phyloP scores from a whole-genome alignment of 345 rosid genomes.

The Bruguiera gymnorhiza region DNA sequence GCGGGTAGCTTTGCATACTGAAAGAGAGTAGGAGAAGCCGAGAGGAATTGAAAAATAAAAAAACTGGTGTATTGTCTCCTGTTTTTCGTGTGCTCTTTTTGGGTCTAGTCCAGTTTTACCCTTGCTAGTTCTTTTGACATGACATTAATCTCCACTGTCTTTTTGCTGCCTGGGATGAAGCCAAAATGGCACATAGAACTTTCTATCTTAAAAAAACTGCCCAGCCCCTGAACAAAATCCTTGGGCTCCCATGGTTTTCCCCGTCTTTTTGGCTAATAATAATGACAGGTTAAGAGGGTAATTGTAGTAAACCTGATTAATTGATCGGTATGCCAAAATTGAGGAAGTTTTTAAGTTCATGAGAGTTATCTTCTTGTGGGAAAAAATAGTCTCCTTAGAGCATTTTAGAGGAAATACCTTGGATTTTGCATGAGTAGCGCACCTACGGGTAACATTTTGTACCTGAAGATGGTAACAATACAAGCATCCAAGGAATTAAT shows the following conservation, averaged over 20 bases:
- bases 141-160: slow-evolving; percentile 21
- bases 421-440: slow-evolving; percentile 1
- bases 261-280: too few relatives aligned
- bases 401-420: background rate
- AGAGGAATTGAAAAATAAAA: background rate
- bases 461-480: too few relatives aligned
- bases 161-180: slow-evolving; percentile 35
- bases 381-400: background rate
- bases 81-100: background rate
- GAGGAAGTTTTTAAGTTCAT: background rate
- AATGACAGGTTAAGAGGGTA: too few relatives aligned
- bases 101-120: slow-evolving; percentile 22
- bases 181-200: slow-evolving; percentile 25
- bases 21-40: slow-evolving; percentile 8
- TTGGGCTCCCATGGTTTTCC: slow-evolving; percentile 14
- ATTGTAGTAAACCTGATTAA: background rate
- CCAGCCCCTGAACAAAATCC: too few relatives aligned
- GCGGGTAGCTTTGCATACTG: slow-evolving; percentile 61
- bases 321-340: background rate
- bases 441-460: background rate
- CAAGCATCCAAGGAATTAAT: too few relatives aligned
- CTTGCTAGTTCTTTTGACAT: slow-evolving; percentile 30
- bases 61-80: background rate
- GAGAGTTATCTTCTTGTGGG: slow-evolving; percentile 19
- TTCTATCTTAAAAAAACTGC: background rate